Conservation (phyloP, 441 rosid genomes). For the Biscutella laevigata region DNA sequence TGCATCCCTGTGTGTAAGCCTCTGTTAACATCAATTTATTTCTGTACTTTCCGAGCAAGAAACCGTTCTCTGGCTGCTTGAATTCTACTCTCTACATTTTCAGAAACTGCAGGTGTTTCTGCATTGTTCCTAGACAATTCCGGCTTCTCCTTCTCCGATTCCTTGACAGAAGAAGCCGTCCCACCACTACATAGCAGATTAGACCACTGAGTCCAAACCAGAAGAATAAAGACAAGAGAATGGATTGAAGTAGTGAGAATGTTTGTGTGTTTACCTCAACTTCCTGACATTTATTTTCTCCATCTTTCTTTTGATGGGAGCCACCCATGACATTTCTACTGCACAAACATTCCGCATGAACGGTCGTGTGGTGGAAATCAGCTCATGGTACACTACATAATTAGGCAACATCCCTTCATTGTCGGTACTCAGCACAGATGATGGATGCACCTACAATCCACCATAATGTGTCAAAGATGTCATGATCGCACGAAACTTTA, state of each 20-base stretch:
- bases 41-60: constrained; percentile 73
- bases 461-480: constrained; percentile 1
- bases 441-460: constrained; percentile 71
- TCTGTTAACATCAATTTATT: constrained; percentile 16
- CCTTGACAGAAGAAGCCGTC: constrained; percentile 27
- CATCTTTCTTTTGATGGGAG: constrained; percentile 57
- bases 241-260: not conserved
- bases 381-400: constrained; percentile 79
- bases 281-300: constrained; percentile 51
- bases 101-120: constrained; percentile 21
- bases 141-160: constrained; percentile 30
- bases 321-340: constrained; percentile 66
- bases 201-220: not conserved
- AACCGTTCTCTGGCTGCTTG: constrained; percentile 87
- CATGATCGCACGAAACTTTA: not conserved
- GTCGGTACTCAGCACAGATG: constrained; percentile 61
- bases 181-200: constrained; percentile 52
- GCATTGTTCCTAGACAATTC: constrained; percentile 28
- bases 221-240: not conserved
- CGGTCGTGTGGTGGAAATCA: constrained; percentile 69
- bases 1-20: not conserved
- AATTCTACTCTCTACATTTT: constrained; percentile 44
- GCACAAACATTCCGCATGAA: constrained; percentile 74
- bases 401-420: constrained; percentile 67
- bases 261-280: constrained; percentile 47